Base-by-base conservation (phyloP, 31 red algal genomes). In the Asparagopsis taxiformis region DNA sequence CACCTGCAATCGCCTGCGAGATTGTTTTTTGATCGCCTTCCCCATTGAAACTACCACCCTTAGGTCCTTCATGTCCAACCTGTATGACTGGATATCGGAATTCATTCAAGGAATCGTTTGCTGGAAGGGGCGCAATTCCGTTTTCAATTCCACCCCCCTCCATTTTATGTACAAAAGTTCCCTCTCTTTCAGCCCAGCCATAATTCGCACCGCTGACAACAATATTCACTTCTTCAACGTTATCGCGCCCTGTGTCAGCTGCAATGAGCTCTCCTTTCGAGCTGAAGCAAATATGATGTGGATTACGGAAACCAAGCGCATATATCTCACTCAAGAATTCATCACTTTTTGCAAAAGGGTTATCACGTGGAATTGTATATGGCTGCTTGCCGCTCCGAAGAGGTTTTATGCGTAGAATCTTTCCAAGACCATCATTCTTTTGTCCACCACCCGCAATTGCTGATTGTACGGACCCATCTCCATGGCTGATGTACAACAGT, bases 221-320 rank as follows among this genome's bases (percentile, higher is more conserved):
- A 0, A 90, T 54, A 43, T 90, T 81, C 1, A 90, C 51, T 66
- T 90, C 85, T 48, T 90, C 85, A 24, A 90, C 51, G 54, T 90
- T 90, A 50, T 90, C 76, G 15, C 76, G 56, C n/a, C 85, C 85
- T 7, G 52, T 59, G 28, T 90, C 85, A 2, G 52, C 63, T 3
- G 37, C 85, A 53, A 80, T 72, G 24, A 90, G 22, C 15, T 46
- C 58, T 10, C 84, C 65, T 26, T 56, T 22, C 43, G 37, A 30
- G 22, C 57, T 53, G 16, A 73, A 62, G 58, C 75, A 90, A 9
- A 80, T 59, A 49, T 81, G 65, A 33, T 80, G 74, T n/a, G 85
- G 85, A 68, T 90, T 90, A 16, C 85, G 74, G 62, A 90, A 90
- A 0, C 85, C 85, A 19, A 67, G 13, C 17, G 85, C 85, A 15